A percentile compares a stretch with the other conserved stretches of the same genome.
phyloP scores from a whole-genome alignment of 1,284 basidiomycete species.

The Austroboletus rostrupii region DNA sequence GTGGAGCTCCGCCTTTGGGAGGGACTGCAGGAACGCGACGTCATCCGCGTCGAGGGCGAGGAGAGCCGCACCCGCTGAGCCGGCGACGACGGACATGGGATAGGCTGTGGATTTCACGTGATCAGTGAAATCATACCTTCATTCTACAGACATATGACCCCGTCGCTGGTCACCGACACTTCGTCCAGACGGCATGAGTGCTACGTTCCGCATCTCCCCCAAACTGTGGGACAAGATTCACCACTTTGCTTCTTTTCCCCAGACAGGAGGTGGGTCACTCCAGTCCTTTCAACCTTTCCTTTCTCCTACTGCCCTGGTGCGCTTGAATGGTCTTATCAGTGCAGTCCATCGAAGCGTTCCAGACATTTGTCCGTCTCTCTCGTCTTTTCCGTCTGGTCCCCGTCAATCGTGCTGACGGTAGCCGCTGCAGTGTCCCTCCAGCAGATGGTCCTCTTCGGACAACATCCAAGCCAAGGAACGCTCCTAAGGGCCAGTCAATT shows the following conservation, averaged over 20 bases:
- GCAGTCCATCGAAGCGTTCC: slow-evolving; percentile 47
- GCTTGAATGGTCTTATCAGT: background rate
- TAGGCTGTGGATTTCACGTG: slow-evolving; percentile 16
- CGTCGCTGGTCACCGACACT: background rate
- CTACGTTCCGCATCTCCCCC: slow-evolving; percentile 67
- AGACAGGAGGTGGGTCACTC: slow-evolving; percentile 71
- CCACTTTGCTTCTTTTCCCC: slow-evolving; percentile 92
- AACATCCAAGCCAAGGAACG: slow-evolving; percentile 31
- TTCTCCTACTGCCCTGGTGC: background rate
- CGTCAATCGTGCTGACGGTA: slow-evolving; percentile 9
- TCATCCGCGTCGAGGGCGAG: slow-evolving; percentile 48
- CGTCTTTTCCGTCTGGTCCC: background rate
- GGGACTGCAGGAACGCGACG: slow-evolving; percentile 50
- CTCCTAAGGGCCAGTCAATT: slow-evolving; percentile 32
- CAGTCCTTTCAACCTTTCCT: background rate
- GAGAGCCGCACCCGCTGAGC: slow-evolving; percentile 42
- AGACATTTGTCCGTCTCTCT: background rate
- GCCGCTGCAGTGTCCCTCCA: slow-evolving; percentile 21
- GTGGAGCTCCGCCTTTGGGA: slow-evolving; percentile 79
- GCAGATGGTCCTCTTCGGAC: slow-evolving; percentile 34
- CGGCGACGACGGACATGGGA: slow-evolving; percentile 12
- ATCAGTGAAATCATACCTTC: slow-evolving; percentile 6
- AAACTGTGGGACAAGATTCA: slow-evolving; percentile 91
- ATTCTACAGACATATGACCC: slow-evolving; percentile 11
- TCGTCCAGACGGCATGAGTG: slow-evolving; percentile 18